Base-by-base conservation (phyloP, 352 stramenopile genomes). In the Phytophthora capsici region DNA sequence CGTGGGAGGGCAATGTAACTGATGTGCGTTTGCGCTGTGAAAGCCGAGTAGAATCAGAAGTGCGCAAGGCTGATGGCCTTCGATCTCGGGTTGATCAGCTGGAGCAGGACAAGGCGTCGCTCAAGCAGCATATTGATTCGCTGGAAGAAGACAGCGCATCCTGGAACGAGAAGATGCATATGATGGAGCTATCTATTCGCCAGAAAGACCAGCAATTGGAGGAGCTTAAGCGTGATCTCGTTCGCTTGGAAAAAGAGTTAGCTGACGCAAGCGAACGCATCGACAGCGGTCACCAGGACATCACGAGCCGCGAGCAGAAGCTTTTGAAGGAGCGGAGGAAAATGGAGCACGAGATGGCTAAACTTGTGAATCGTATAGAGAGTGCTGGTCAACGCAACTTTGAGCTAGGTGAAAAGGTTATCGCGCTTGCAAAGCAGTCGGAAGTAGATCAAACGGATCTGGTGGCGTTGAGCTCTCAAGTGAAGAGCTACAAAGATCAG, bases 401-500 rank as follows among this genome's bases (percentile, higher is more conserved):
- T 6, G 72, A 89, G 20, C 50, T 93, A 0, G 82, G 82, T 17
- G 75, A 91, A 28, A 90, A 91, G 34, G 70, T 93, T 16, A 74
- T 88, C 12, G 30, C 50, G 17, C 54, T 91, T 28, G 76, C 74
- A 14, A 75, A 88, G 40, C 76, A 90, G 48, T 64, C 80, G 14
- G 90, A 90, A 52, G 52, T 73, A 5, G 82, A 91, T 53, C 70
- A 89, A 63, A 84, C 76, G 1, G 78, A 91, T 41, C 57, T 86
- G 19, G 66, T 93, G 26, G 84, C 75, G 10, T 34, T 90, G 44
- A 81, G 69, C 37, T 76, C 78, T 19, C 81, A 89, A 53, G 66
- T 91, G n/a, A 90, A 88, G 32, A 71, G 72, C n/a, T 82, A 88
- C 55, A 88, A 84, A 59, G 63, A 80, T 2, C 83, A 85, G 34